Evolutionary conservation across 1,284 basidiomycete species (phyloP), one percentile per base, ranked within the genome.

Genomic region (Leccinum subrobustum): DNA sequence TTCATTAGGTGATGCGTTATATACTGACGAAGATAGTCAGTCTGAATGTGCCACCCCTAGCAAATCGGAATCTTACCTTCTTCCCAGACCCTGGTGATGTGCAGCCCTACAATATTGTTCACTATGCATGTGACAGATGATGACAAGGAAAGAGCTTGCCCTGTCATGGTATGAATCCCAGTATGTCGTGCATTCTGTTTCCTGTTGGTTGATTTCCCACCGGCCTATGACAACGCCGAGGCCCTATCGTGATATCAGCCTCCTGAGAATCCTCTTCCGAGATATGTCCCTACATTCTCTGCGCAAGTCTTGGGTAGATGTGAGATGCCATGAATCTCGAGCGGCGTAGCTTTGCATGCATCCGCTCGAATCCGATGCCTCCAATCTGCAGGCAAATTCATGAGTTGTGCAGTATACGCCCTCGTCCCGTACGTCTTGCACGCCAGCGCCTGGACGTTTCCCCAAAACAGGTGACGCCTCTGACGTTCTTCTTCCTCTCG

Each of bases 401-500:
- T 57, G 12, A 71, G 64, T 2, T 57, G 52, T 0, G 71, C 71
- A 4, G 63, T 61, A n/a, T 71, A 73, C 47, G 65, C 65, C 56
- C 67, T 67, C 1, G 71, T 71, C 0, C 59, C 68, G 25, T 66
- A 73, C 0, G 63, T 64, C 9, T 57, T 68, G 59, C 71, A 71
- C 2, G 33, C 20, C 37, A 62, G 71, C 14, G 56, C 39, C 20
- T 63, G 52, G 2, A 73, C 60, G 3, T 57, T 8, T 1, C 44
- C 63, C 71, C 69, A 70, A 27, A 55, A 69, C 68, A 70, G 63
- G 33, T 64, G 54, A 31, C 50, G 60, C 27, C 18, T 62, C 42
- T 63, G 65, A 1, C 68, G 67, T 25, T 65, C 70, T 12, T 69
- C 64, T 39, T 70, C 68, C 53, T 70, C 72, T 4, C 54, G 70